Conservation (phyloP, 2,329 filamentous ascomycete genomes). For the Aspergillus niger region DNA sequence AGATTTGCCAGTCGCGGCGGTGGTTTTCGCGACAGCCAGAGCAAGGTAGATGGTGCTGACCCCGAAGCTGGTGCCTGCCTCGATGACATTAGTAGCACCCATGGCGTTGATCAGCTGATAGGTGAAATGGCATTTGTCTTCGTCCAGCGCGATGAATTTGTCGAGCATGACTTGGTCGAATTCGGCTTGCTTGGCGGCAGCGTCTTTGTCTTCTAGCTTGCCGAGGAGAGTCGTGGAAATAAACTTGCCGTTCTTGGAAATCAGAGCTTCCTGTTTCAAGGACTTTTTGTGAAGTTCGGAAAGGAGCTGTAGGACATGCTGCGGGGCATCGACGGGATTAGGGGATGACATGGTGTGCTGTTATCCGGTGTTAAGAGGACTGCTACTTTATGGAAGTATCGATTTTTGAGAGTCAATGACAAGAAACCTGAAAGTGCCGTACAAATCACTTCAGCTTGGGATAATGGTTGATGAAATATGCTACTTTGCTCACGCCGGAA, state of each 20-base stretch:
- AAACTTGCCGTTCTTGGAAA: conserved; percentile 22
- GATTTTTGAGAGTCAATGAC: neutral
- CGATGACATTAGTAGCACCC: conserved; percentile 56
- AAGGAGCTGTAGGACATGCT: conserved; percentile 26
- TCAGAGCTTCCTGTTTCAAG: conserved; percentile 25
- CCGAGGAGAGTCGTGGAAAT: conserved; percentile 23
- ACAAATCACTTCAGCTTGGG: neutral
- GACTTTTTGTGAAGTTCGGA: conserved; percentile 24
- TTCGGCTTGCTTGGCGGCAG: conserved; percentile 2
- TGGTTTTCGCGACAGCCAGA: conserved; percentile 57
- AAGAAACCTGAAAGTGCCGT: too few species aligned
- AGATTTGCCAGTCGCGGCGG: conserved; percentile 27
- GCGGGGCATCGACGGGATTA: conserved; percentile 19
- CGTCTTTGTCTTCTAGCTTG: conserved; percentile 14
- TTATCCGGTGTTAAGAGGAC: neutral
- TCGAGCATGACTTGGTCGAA: conserved; percentile 42
- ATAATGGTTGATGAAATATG: too few species aligned
- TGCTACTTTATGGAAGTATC: neutral
- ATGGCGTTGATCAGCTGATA: conserved; percentile 58
- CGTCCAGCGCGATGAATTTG: conserved; percentile 62
- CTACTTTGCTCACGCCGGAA: too few species aligned
- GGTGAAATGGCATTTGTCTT: conserved; percentile 59
- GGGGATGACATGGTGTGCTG: conserved; percentile 10
- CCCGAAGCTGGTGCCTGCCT: conserved; percentile 64
- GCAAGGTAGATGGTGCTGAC: conserved; percentile 66